Evolutionary conservation across 176 grass and related monocot species (phyloP), one percentile per base, ranked within the genome.

Genomic region (Ensete ventricosum): DNA sequence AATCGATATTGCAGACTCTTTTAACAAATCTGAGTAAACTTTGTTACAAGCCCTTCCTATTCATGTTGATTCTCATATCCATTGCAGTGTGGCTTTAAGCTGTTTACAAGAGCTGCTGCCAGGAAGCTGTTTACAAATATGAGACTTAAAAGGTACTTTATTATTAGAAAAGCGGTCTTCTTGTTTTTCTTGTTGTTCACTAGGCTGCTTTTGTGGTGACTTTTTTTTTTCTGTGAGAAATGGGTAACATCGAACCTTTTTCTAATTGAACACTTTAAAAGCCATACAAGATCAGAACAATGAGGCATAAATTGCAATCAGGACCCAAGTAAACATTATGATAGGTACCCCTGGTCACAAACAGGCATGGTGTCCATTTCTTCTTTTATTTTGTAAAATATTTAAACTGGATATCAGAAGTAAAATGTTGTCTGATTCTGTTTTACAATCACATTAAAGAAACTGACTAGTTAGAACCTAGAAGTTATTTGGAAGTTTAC

Each of bases 1-100:
- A 59, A 24, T 65, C 19, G 50, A 19, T 14, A 50, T 14, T 50
- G 27, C 62, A 25, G 52, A 53, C 58, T 26, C 19, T 72, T 62
- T 55, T 55, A 34, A 54, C 9, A 16, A 50, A 81, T 49, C 7
- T 23, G 27, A 53, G 62, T 54, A 50, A 54, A 13, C 24, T 50
- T 59, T 55, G 64, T 50, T 19, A 59, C 34, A 82, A 50, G 50
- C 53, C 21, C 26, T 25, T 80, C 50, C 23, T 10, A 75, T 77
- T 81, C n/a, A 55, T 87, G 1, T 83, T 51, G 7, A 29, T 50
- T 21, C 3, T 20, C 16, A 34, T 85, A 49, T 26, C 34, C 52
- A 26, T n/a, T 73, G 63, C 78, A 92, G 95, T 93, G 95, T 87
- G 95, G 95, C 54, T 98, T 93, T 86, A 98, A 94, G 84, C 93